Evolutionary conservation across 1,284 basidiomycete species (phyloP), one percentile per base, ranked within the genome.

Genomic region (Farysia itapuensis): DNA sequence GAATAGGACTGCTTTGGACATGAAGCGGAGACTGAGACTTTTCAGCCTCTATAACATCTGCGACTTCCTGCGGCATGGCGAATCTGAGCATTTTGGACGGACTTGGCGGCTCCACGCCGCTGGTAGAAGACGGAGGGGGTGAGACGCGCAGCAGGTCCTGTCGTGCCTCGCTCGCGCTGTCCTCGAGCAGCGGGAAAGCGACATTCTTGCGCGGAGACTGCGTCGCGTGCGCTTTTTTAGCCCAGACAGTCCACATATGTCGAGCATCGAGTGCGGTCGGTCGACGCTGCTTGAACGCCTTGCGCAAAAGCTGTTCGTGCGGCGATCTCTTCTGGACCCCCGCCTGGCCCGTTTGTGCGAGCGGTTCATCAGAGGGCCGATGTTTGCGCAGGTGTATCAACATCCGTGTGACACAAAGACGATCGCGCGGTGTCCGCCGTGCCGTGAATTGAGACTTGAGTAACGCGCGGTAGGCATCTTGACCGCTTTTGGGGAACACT

Each of bases 181-280:
- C n/a, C n/a, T n/a, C n/a, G n/a, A n/a, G n/a, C n/a, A n/a, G n/a
- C n/a, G n/a, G n/a, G n/a, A n/a, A n/a, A n/a, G n/a, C n/a, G n/a
- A n/a, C n/a, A n/a, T n/a, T n/a, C n/a, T n/a, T n/a, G n/a, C n/a
- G n/a, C n/a, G n/a, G n/a, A n/a, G n/a, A n/a, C n/a, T n/a, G n/a
- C n/a, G n/a, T 22, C 11, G 6, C 34, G 34, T 35, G 34, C 8
- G 34, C 13, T 5, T 22, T 6, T 20, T 22, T 35, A 14, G 57
- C 57, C 57, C 57, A 60, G 6, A 38, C 7, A 23, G 20, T 35
- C 57, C 57, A 60, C 32, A 60, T 3, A 13, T 21, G 33, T 11
- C 50, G 42, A 29, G 32, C 23, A 39, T 60, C 50, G 21, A 60
- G 30, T 6, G 32, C 9, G 5, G 38, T 14, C n/a, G 49, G 42